Evolutionary conservation across 192 early-diverging fungal genomes (phyloP), one percentile per base, ranked within the genome.

Genomic region (Chytriomyces hyalinus): DNA sequence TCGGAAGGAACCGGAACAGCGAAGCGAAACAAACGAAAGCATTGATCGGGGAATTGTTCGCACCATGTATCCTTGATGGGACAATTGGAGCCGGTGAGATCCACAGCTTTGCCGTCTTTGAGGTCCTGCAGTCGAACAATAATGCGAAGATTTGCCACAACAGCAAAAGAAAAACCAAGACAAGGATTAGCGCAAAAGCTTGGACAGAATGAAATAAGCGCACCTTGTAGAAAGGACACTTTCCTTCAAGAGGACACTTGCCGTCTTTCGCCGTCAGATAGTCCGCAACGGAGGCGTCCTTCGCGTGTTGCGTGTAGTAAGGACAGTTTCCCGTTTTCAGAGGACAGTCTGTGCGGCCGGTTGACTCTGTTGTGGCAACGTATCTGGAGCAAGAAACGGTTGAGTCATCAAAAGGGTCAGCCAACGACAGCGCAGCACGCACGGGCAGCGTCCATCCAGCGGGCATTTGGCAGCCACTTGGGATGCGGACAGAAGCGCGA

Each of bases 241-340:
- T 74, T 44, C 61, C 73, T 10, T 26, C 59, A 13, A 74, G 61
- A 3, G 73, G 73, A 74, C 73, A 74, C 62, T 74, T 74, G 28
- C 62, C 61, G 45, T 65, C 73, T 24, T 44, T 13, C 11, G 28
- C 73, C 20, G 73, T 74, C 61, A 74, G 20, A 22, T 46, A 64
- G 22, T 74, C 73, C 7, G 73, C 59, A 6, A 47, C 11, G 15
- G 61, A 65, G 26, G 13, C 57, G 48, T 74, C 73, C 44, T 17
- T 51, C 11, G 36, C 46, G 44, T 74, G 73, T 7, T 65, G 15
- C 2, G n/a, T 15, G 61, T 74, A 74, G 61, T 74, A 74, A 4
- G 73, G 73, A 65, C 73, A 74, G 10, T 47, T 47, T n/a, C 61
- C 73, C 10, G 60, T 74, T 24, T 74, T 74, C 1, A 74, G 62